Percentiles rank a stretch among this genome's conserved stretches.
These are phyloP conservation scores for Helotiales sp. DNA, from an alignment of 2,329 filamentous ascomycete species.

Conservation along the genomic window DNA sequence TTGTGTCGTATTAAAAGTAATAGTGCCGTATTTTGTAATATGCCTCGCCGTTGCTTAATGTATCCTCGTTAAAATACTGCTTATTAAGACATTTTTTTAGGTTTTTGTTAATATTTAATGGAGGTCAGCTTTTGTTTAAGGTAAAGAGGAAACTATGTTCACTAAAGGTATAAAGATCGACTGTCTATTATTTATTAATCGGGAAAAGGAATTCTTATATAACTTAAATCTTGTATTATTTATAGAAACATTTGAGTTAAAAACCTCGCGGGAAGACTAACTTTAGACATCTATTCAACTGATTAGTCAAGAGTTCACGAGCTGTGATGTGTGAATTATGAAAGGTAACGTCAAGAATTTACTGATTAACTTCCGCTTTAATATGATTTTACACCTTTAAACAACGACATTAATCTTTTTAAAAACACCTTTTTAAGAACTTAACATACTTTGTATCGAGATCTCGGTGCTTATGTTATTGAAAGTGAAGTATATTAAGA, in stretches of 20 bases:
- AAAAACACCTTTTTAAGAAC: slow-evolving; percentile 19
- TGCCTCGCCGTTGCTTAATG: background rate
- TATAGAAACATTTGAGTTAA: background rate
- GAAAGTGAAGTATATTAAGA: slow-evolving; percentile 22
- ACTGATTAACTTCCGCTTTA: too few species aligned
- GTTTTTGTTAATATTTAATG: too few species aligned
- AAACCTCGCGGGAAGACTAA: slow-evolving; percentile 4
- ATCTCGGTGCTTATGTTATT: slow-evolving; percentile 15
- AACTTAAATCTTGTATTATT: background rate
- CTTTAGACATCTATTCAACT: slow-evolving; percentile 7
- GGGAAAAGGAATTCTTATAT: background rate
- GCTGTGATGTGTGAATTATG: slow-evolving; percentile 6
- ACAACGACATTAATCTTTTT: slow-evolving; percentile 17
- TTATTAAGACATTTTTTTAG: too few species aligned
- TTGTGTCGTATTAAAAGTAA: background rate
- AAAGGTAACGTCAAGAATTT: slow-evolving; percentile 36
- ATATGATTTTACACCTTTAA: slow-evolving; percentile 36
- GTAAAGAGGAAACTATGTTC: too few species aligned
- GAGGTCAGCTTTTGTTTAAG: too few species aligned
- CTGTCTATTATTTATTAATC: background rate
- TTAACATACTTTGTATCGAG: slow-evolving; percentile 22
- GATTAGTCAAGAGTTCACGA: slow-evolving; percentile 19
- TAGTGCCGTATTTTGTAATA: too few species aligned
- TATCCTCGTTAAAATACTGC: too few species aligned
- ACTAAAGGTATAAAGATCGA: background rate